phyloP scores from a whole-genome alignment of 2,329 filamentous ascomycete species.

The Epicoccum nigrum region DNA sequence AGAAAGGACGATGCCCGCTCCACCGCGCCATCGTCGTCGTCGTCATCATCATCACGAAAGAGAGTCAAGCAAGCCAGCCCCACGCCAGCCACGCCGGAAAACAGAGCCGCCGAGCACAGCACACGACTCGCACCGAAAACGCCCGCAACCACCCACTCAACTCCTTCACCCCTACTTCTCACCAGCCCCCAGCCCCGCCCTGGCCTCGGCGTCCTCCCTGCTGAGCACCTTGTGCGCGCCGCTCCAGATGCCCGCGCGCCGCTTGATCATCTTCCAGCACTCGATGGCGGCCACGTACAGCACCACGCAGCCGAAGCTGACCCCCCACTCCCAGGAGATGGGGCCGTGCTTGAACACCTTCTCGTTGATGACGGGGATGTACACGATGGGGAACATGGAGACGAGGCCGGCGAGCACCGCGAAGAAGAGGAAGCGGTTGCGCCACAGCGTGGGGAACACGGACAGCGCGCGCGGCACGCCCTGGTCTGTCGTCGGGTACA shows the following conservation, averaged over 20 bases:
- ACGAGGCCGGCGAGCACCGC: conserved; percentile 50
- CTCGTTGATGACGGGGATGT: conserved; percentile 53
- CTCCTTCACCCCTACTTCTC: conserved; percentile 25
- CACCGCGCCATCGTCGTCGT: no score
- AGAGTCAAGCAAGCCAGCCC: no score
- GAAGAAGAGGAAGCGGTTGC: conserved; percentile 54
- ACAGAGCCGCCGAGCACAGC: no score
- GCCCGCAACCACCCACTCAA: no score
- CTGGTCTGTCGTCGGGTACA: conserved; percentile 46
- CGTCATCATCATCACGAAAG: no score
- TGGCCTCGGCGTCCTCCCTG: conserved; percentile 45
- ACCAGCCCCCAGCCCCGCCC: conserved; percentile 29
- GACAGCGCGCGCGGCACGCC: conserved; percentile 35
- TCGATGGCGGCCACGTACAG: conserved; percentile 52
- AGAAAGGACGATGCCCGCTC: no score
- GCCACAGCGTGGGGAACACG: conserved; percentile 49
- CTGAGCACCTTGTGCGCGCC: conserved; percentile 40
- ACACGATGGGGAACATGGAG: conserved; percentile 54
- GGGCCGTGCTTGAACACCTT: conserved; percentile 54
- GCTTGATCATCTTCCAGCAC: conserved; percentile 55
- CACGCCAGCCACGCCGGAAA: no score
- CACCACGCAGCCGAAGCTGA: conserved; percentile 50
- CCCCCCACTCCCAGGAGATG: conserved; percentile 56
- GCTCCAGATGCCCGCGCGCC: conserved; percentile 43
- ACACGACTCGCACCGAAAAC: no score